Conservation (phyloP, 179 eudicot genomes). For the Sideroxylon spinosum region DNA sequence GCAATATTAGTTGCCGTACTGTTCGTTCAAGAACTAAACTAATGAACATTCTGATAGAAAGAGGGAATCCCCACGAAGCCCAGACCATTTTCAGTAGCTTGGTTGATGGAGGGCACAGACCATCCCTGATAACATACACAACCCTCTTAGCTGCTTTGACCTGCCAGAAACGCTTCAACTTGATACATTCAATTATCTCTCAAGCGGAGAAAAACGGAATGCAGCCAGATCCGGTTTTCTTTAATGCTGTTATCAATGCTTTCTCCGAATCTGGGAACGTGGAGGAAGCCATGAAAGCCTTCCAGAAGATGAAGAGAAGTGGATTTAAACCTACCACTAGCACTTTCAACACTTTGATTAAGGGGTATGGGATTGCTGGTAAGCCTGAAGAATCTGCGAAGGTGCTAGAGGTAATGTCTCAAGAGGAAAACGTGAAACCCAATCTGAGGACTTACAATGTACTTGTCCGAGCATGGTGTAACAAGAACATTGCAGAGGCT, state of each 20-base stretch:
- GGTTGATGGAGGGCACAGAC: slow-evolving; percentile 51
- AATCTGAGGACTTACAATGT: slow-evolving; percentile 58
- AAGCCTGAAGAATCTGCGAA: slow-evolving; percentile 54
- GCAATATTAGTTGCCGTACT: slow-evolving; percentile 41
- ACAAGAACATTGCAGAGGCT: slow-evolving; percentile 42
- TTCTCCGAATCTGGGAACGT: slow-evolving; percentile 59
- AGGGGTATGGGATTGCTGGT: slow-evolving; percentile 60
- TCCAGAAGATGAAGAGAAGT: slow-evolving; percentile 40
- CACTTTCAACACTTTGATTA: slow-evolving; percentile 52
- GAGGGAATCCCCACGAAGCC: slow-evolving; percentile 55
- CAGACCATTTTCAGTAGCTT: slow-evolving; percentile 41
- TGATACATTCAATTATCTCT: slow-evolving; percentile 43
- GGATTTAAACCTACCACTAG: slow-evolving; percentile 50
- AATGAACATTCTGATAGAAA: slow-evolving; percentile 55
- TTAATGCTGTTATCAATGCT: slow-evolving; percentile 63
- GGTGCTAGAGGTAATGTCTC: slow-evolving; percentile 43
- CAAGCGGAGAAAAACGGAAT: slow-evolving; percentile 48
- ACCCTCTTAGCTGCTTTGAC: slow-evolving; percentile 64
- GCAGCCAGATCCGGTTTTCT: slow-evolving; percentile 60
- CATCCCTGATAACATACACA: slow-evolving; percentile 67
- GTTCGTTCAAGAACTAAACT: slow-evolving; percentile 53
- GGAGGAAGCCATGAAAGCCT: slow-evolving; percentile 51
- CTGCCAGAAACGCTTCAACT: slow-evolving; percentile 43
- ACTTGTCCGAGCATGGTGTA: slow-evolving; percentile 60
- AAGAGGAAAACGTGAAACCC: slow-evolving; percentile 40